Conservation (phyloP, 345 rosid species). For the Rhodamnia rubescens region DNA sequence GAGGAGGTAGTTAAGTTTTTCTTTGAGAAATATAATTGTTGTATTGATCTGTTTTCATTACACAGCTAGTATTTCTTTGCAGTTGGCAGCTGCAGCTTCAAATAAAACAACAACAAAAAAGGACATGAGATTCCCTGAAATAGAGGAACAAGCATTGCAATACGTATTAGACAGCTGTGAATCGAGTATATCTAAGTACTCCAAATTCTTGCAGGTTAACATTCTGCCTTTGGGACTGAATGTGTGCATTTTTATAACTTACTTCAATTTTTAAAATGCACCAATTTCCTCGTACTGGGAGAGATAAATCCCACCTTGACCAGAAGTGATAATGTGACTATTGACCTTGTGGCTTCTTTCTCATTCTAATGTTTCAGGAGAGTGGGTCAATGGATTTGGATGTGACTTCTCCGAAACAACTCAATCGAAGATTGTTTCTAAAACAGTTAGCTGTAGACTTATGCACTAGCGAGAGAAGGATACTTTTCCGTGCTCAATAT, state of each 20-base stretch:
- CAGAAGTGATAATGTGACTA: not conserved
- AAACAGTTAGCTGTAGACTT: conserved; percentile 95
- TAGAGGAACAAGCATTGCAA: conserved; percentile 73
- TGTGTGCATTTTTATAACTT: not conserved
- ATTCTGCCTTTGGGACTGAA: not conserved
- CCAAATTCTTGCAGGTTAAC: conserved; percentile 73
- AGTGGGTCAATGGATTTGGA: conserved; percentile 97
- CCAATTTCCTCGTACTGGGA: not conserved
- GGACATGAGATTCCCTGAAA: conserved; percentile 49
- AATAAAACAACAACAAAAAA: conserved; percentile 46
- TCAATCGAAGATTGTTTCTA: conserved; percentile 70
- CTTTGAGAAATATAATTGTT: not conserved
- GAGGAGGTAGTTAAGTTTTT: conserved; percentile 54
- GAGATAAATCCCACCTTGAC: not conserved
- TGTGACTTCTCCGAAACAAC: conserved; percentile 85
- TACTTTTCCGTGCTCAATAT: conserved; percentile 77
- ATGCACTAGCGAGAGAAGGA: conserved; percentile 77
- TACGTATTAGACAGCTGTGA: conserved; percentile 72
- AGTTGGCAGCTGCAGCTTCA: conserved; percentile 96
- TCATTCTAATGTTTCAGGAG: conserved; percentile 25
- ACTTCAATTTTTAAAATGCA: not conserved
- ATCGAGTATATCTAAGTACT: conserved; percentile 80
- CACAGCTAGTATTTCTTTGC: conserved; percentile 7
- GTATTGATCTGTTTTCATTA: not conserved
- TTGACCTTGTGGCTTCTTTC: not conserved